These are phyloP conservation scores for Ogataea corticis DNA, from an alignment of 805 yeast genomes.

Conservation along the genomic window DNA sequence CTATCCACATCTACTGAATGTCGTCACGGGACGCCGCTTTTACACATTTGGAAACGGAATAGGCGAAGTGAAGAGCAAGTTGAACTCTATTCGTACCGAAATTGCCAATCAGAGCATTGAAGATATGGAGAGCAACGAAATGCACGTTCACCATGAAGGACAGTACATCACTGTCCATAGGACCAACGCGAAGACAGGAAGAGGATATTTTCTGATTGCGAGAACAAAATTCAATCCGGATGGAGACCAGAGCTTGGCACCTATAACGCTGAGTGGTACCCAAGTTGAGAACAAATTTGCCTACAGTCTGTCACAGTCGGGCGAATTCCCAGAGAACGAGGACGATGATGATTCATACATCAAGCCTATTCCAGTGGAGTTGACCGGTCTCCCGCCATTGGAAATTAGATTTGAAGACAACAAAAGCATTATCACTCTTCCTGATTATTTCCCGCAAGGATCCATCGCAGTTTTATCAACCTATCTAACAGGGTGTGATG, in stretches of 20 bases:
- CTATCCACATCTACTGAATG: constrained; percentile 76
- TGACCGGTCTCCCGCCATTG: constrained; percentile 55
- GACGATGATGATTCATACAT: constrained; percentile 43
- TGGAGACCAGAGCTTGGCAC: constrained; percentile 54
- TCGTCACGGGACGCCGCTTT: constrained; percentile 71
- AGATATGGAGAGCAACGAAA: constrained; percentile 62
- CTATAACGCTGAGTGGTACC: constrained; percentile 61
- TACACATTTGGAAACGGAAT: constrained; percentile 70
- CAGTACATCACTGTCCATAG: constrained; percentile 91
- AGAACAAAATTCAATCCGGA: constrained; percentile 69
- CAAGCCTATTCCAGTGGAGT: constrained; percentile 65
- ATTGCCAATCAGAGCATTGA: constrained; percentile 62
- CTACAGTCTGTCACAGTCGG: constrained; percentile 53
- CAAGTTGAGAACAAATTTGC: constrained; percentile 57
- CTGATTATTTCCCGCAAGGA: constrained; percentile 79
- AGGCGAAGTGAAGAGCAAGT: constrained; percentile 62
- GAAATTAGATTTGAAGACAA: constrained; percentile 41
- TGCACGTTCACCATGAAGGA: constrained; percentile 92
- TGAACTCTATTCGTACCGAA: constrained; percentile 57
- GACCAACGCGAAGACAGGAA: constrained; percentile 77
- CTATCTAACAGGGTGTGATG: constrained; percentile 62
- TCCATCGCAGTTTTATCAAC: constrained; percentile 85
- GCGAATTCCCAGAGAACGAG: constrained; percentile 43
- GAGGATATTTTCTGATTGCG: constrained; percentile 86
- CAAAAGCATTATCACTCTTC: constrained; percentile 56